Evolutionary conservation across 164 flowering plant genomes (phyloP), one percentile per base, ranked within the genome.

Genomic region (Nelumbo lutea): DNA sequence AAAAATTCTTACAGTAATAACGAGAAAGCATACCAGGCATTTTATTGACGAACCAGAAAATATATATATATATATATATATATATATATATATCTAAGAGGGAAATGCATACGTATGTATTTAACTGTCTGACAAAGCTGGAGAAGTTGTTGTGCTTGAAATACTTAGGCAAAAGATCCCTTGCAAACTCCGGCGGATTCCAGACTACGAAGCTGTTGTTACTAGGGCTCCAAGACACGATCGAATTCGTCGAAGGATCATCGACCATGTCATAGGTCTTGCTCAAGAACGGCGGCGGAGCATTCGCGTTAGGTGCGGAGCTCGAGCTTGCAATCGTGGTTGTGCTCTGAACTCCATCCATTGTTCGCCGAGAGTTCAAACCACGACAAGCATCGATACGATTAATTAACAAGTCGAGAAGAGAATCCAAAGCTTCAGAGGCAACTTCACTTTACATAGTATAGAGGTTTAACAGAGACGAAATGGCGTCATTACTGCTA

Each of bases 111-210:
- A 87, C 91, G 60, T 87, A 87, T 3, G 91, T 87, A 62, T 87
- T 87, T 8, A 87, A 74, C 79, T 87, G 91, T 51, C 91, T 76
- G 62, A 87, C 91, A 53, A 87, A 87, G 81, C 87, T 83, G 65
- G 91, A 84, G 78, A 87, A 85, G 68, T 87, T 87, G 55, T 84
- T 87, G 71, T 87, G 91, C 86, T 87, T 87, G 76, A 87, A 87
- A 70, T 85, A 83, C 79, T 84, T 86, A 39, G 89, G 92, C 66
- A 88, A 65, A 4, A 88, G 81, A 53, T 82, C 87, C 47, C 81
- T 72, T 2, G 82, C 84, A 52, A 88, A 86, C 80, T 84, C 88
- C 6, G 88, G 85, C 41, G 88, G 84, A 70, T 88, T 76, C 92
- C 91, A 87, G 6, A 87, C 91, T 45, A 87, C 80, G 72, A 87